A percentile compares a stretch with the other conserved stretches of the same genome.
phyloP scores from a whole-genome alignment of 2,329 filamentous ascomycete genomes.

The Pseudogymnoascus sp. region DNA sequence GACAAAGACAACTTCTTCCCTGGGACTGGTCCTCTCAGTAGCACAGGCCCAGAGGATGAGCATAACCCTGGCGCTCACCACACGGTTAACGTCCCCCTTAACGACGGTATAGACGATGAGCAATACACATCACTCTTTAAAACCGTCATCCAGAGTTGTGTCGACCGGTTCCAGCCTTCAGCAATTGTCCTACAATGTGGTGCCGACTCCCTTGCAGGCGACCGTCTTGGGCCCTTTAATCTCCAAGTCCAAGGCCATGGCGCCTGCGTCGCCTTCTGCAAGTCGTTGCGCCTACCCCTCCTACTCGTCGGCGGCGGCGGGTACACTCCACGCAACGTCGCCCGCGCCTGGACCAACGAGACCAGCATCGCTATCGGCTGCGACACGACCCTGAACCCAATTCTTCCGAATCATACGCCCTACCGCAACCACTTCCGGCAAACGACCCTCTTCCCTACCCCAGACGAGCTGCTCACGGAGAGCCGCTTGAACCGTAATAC shows the following conservation, averaged over 20 bases:
- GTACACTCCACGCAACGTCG: slow-evolving; percentile 94
- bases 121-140: slow-evolving; percentile 85
- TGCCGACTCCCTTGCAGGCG: slow-evolving; percentile 87
- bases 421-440: slow-evolving; percentile 85
- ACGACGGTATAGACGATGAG: slow-evolving; percentile 84
- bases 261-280: slow-evolving; percentile 82
- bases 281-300: slow-evolving; percentile 70
- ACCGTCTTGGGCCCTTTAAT: slow-evolving; percentile 91
- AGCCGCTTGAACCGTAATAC: slow-evolving; percentile 68
- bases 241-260: slow-evolving; percentile 93
- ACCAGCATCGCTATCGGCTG: slow-evolving; percentile 81
- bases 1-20: slow-evolving; percentile 80
- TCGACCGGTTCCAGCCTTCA: slow-evolving; percentile 76
- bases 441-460: slow-evolving; percentile 73
- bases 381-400: slow-evolving; percentile 59
- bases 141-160: slow-evolving; percentile 67
- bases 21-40: slow-evolving; percentile 78
- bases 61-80: slow-evolving; percentile 84
- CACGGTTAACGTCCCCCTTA: slow-evolving; percentile 80
- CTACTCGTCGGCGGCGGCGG: slow-evolving; percentile 91
- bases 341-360: slow-evolving; percentile 93
- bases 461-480: slow-evolving; percentile 64
- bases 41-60: slow-evolving; percentile 75
- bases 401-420: slow-evolving; percentile 72
- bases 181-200: slow-evolving; percentile 94